Percentiles rank a stretch among this genome's conserved stretches.
Conservation (phyloP, 2,329 filamentous ascomycete genomes). For the Colletotrichum sp. region DNA sequence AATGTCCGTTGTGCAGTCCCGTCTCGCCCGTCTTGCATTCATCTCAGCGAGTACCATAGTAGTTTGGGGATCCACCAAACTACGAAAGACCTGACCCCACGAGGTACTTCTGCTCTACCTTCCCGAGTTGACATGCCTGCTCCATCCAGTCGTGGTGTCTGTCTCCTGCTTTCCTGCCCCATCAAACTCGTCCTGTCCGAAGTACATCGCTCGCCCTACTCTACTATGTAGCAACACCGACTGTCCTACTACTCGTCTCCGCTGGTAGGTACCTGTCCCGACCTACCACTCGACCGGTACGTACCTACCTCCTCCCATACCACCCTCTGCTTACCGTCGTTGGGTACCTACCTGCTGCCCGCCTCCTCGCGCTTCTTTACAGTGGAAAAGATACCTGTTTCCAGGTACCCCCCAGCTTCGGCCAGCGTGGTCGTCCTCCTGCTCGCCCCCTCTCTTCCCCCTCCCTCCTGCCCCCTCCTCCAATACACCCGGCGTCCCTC, state of each 20-base stretch:
- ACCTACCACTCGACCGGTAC: not conserved
- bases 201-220: not conserved
- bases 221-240: not conserved
- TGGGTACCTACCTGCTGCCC: not conserved
- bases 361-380: not conserved
- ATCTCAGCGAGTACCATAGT: not conserved
- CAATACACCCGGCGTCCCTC: conserved; percentile 10
- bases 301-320: not conserved
- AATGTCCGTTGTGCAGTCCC: conserved; percentile 1
- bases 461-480: conserved; percentile 2
- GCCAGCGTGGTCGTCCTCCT: conserved; percentile 8
- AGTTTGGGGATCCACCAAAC: not conserved
- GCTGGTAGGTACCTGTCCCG: not conserved
- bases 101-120: not conserved
- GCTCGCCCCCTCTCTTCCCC: not conserved
- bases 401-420: conserved; percentile 1
- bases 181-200: not conserved
- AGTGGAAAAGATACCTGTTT: not conserved
- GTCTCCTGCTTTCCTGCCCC: not conserved
- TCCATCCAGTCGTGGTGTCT: not conserved
- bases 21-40: not conserved
- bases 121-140: not conserved
- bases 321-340: not conserved
- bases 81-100: not conserved
- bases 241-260: not conserved